Percentiles rank a stretch among this genome's conserved stretches.
Conservation (phyloP, 2,329 filamentous ascomycete genomes). For the Alternaria arborescens region DNA sequence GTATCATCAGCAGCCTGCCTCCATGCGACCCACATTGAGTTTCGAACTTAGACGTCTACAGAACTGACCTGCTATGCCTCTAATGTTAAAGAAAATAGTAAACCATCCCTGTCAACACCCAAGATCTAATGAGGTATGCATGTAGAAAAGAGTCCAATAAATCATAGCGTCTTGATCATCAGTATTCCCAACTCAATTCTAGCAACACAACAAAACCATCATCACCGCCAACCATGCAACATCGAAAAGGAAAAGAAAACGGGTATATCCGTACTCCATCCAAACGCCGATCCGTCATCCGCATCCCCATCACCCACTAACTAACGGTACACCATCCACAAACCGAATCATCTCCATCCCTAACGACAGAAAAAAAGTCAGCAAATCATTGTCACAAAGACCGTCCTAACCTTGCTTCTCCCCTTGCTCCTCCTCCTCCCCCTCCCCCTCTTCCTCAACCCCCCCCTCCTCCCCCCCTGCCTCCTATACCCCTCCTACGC, state of each 20-base stretch:
- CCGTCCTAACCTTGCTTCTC: not conserved
- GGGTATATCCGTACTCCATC: not conserved
- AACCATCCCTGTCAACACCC: too few species aligned
- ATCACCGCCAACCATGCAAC: too few species aligned
- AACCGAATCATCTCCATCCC: not conserved
- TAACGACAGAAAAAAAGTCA: not conserved
- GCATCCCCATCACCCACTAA: not conserved
- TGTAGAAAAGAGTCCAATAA: too few species aligned
- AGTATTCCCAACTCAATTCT: not conserved
- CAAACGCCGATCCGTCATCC: not conserved
- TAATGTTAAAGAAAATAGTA: too few species aligned
- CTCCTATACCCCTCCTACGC: too few species aligned
- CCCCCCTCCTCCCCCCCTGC: too few species aligned
- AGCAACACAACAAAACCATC: not conserved
- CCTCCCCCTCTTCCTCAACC: too few species aligned
- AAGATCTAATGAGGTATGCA: too few species aligned
- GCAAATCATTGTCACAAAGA: not conserved
- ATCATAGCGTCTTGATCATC: too few species aligned
- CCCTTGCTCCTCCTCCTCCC: too few species aligned
- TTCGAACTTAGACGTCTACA: rapidly evolving
- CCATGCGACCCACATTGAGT: rapidly evolving
- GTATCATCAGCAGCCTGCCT: too few species aligned
- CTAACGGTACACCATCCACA: not conserved
- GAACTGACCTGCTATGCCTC: too few species aligned
- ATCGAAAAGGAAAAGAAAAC: not conserved